These are phyloP conservation scores for Aegilops bicornis DNA, from an alignment of 176 grass and related monocot genomes.

Conservation along the genomic window DNA sequence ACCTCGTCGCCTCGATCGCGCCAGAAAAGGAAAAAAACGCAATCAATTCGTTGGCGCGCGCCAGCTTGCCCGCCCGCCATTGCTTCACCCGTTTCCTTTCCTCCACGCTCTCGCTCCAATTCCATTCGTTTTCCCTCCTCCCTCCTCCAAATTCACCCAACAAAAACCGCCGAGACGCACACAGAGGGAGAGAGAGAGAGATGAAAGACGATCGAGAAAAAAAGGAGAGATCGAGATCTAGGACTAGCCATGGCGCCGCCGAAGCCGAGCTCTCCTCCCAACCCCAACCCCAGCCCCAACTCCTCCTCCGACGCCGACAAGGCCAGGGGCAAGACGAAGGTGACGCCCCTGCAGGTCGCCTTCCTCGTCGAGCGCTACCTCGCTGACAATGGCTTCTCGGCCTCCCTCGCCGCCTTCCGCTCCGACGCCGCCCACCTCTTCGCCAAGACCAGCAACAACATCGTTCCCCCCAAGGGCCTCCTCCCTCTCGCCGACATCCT, in stretches of 20 bases:
- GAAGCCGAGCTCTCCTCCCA: conserved; percentile 16
- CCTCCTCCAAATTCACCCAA: background rate
- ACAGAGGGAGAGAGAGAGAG: background rate
- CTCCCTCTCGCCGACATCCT: conserved; percentile 71
- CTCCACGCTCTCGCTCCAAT: background rate
- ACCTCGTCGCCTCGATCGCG: background rate
- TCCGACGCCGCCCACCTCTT: conserved; percentile 63
- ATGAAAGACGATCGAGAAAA: background rate
- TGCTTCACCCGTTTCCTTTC: background rate
- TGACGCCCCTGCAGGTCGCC: conserved; percentile 69
- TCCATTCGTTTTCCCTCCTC: background rate
- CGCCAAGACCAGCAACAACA: conserved; percentile 41
- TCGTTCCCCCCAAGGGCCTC: conserved; percentile 47
- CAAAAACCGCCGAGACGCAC: background rate
- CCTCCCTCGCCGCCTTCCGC: conserved; percentile 64
- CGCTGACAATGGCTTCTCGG: conserved; percentile 59
- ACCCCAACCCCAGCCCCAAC: background rate
- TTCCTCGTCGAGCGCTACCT: conserved; percentile 93
- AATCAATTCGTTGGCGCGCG: background rate
- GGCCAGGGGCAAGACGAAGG: conserved; percentile 45
- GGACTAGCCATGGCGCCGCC: conserved; percentile 37
- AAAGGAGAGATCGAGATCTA: conserved; percentile 16
- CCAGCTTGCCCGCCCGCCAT: background rate
- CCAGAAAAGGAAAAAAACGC: background rate
- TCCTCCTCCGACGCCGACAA: conserved; percentile 12